Evolutionary conservation across 176 grass and related monocot species (phyloP).

Genomic region (Oryza brachyantha): DNA sequence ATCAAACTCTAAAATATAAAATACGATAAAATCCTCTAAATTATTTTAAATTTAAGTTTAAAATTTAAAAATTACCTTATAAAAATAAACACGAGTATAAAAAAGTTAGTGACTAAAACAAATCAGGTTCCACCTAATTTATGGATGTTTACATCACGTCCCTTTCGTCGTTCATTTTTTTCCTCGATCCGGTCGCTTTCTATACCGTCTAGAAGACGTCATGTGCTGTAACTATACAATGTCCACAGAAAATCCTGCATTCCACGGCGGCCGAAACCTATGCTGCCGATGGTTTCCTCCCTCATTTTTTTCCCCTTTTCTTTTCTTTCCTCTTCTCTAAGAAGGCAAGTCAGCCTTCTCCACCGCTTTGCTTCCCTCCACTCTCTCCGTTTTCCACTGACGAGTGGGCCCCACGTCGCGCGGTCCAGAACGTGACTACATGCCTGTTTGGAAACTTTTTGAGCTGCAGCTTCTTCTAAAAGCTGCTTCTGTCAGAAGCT

Average conservation of each 20-base stretch:
- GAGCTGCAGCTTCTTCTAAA: no score
- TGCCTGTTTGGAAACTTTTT: no score
- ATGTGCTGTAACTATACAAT: background rate
- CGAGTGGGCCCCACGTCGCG: slow-evolving; percentile 11
- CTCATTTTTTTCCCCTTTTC: background rate
- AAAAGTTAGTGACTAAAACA: background rate
- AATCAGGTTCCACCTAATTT: background rate
- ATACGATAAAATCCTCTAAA: no score
- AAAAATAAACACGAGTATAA: no score
- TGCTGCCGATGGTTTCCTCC: background rate
- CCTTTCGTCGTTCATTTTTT: background rate
- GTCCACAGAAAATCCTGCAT: slow-evolving; percentile 7
- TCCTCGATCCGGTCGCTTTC: background rate
- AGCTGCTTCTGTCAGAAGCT: no score
- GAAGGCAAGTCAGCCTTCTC: background rate
- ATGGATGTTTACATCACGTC: no score
- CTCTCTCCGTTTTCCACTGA: no score
- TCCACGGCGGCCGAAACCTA: background rate
- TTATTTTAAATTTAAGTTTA: no score
- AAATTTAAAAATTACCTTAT: no score
- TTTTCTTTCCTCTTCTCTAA: slow-evolving; percentile 17
- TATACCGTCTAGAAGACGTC: background rate
- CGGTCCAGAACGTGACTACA: no score
- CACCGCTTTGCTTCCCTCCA: background rate
- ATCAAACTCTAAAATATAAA: no score